phyloP scores from a whole-genome alignment of 2,329 filamentous ascomycete genomes.

The Talaromyces sp. region DNA sequence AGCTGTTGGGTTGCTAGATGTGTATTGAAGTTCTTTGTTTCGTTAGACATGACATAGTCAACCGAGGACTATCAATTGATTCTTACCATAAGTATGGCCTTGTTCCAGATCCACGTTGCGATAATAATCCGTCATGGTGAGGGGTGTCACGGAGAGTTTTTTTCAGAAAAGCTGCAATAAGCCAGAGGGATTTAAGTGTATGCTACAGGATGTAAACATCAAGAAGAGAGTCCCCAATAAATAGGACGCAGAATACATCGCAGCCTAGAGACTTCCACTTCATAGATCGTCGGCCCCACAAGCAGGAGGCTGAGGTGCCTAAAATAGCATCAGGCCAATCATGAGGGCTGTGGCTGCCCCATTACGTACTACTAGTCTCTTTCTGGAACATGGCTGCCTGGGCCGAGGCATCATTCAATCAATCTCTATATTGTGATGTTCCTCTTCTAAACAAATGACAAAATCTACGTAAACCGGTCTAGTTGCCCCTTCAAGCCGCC shows the following conservation, averaged over 20 bases:
- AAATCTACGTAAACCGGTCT: conserved; percentile 5
- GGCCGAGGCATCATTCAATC: background rate
- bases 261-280: background rate
- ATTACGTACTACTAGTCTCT: background rate
- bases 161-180: background rate
- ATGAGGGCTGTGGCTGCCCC: too few relatives aligned
- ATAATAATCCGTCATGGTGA: background rate
- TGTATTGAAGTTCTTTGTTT: background rate
- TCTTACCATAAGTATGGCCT: background rate
- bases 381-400: background rate
- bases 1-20: background rate
- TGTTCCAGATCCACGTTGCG: background rate
- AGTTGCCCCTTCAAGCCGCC: conserved; percentile 13
- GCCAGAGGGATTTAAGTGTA: background rate
- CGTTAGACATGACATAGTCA: too few relatives aligned
- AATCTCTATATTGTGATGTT: too few relatives aligned
- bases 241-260: background rate
- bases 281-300: background rate
- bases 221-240: background rate
- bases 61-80: too few relatives aligned
- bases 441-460: too few relatives aligned
- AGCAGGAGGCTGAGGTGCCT: too few relatives aligned
- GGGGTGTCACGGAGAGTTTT: background rate
- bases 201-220: background rate
- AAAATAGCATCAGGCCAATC: too few relatives aligned